Conservation (phyloP, 1,284 basidiomycete genomes). For the Tilletia setariae region DNA sequence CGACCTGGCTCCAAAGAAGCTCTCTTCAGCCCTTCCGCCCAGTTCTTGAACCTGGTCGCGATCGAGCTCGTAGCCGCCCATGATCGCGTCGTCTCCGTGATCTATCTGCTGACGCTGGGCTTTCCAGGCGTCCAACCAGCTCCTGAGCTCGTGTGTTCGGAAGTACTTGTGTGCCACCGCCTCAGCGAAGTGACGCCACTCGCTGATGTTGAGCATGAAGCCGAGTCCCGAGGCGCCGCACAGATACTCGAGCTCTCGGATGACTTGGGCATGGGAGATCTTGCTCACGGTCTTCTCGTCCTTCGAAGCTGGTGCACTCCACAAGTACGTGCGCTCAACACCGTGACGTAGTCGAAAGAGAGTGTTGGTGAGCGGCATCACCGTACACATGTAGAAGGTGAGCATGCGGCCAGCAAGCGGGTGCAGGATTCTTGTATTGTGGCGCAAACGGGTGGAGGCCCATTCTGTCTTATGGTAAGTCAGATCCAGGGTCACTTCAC, state of each 20-base stretch:
- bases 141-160: too few species aligned
- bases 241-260: neutral
- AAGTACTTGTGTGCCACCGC: neutral
- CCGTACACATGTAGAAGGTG: neutral
- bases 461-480: neutral
- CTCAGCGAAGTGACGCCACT: neutral
- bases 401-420: neutral
- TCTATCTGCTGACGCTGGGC: too few species aligned
- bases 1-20: too few species aligned
- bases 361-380: neutral
- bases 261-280: neutral
- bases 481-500: neutral
- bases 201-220: neutral
- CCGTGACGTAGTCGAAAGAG: neutral
- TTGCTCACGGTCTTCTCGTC: neutral
- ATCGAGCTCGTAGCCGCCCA: too few species aligned
- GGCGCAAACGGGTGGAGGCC: too few species aligned
- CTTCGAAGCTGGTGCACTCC: neutral
- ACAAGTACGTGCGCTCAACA: neutral
- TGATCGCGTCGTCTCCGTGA: too few species aligned
- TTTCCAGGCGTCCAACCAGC: too few species aligned
- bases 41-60: too few species aligned
- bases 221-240: neutral
- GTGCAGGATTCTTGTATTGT: neutral
- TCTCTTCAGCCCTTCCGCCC: too few species aligned